These are phyloP conservation scores for Omphalea diandra DNA, from an alignment of 441 rosid species.

Conservation along the genomic window DNA sequence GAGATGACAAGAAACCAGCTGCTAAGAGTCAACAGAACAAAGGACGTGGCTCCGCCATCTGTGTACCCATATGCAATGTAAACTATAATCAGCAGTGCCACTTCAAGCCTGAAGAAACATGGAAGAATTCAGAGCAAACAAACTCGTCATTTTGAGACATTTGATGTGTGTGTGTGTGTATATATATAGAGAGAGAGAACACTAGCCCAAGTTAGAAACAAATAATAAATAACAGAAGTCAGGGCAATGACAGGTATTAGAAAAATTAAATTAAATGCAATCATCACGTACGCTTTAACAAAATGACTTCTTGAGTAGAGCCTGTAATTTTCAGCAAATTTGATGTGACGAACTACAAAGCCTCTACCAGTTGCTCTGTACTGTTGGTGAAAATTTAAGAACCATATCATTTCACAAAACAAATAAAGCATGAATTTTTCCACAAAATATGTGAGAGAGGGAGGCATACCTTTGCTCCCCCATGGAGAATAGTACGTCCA, in stretches of 20 bases:
- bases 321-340: slow-evolving; percentile 96
- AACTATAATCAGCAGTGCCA: slow-evolving; percentile 83
- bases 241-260: neutral
- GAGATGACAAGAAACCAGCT: slow-evolving; percentile 98
- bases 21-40: slow-evolving; percentile 78
- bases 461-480: slow-evolving; percentile 84
- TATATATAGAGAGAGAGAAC: too few relatives aligned
- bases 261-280: slow-evolving; percentile 4
- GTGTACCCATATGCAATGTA: slow-evolving; percentile 90
- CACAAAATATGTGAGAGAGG: neutral
- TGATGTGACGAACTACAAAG: slow-evolving; percentile 95
- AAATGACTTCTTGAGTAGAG: slow-evolving; percentile 98
- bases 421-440: neutral
- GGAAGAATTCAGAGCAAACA: slow-evolving; percentile 11
- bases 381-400: slow-evolving; percentile 46
- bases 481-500: slow-evolving; percentile 99
- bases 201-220: neutral
- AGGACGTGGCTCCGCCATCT: slow-evolving; percentile 69
- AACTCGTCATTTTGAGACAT: neutral
- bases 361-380: slow-evolving; percentile 99
- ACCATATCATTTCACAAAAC: slow-evolving; percentile 16
- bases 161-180: too few relatives aligned
- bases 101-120: slow-evolving; percentile 67
- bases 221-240: neutral
- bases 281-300: slow-evolving; percentile 81